Conservation (phyloP, 2,329 filamentous ascomycete species). For the Tolypocladium amazonense region DNA sequence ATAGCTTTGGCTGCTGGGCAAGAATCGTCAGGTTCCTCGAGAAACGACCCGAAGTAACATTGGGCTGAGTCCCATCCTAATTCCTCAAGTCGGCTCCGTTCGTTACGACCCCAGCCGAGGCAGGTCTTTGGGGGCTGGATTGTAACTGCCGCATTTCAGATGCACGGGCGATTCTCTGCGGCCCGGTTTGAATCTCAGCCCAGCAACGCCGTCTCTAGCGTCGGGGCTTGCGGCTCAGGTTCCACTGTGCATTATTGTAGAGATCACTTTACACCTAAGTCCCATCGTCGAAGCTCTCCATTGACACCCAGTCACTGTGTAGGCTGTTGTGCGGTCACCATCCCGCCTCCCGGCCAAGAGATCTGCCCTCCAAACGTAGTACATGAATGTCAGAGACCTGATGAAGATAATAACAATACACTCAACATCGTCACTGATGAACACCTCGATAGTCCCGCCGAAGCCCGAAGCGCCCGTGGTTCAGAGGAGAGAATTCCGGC, state of each 20-base stretch:
- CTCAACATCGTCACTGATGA: constrained; percentile 21
- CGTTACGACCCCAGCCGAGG: background rate
- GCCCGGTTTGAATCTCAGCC: background rate
- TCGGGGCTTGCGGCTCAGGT: background rate
- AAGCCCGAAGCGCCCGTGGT: constrained; percentile 37
- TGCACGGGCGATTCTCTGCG: background rate
- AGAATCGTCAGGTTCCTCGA: background rate
- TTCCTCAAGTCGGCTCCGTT: background rate
- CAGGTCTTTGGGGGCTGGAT: background rate
- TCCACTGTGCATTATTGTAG: background rate
- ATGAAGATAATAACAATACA: constrained; percentile 19
- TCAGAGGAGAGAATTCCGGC: constrained; percentile 39
- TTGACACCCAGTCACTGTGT: constrained; percentile 14
- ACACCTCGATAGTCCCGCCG: constrained; percentile 47
- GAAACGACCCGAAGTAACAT: background rate
- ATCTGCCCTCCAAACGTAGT: constrained; percentile 7
- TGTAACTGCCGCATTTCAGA: background rate
- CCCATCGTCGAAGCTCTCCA: constrained; percentile 1
- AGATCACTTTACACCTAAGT: background rate
- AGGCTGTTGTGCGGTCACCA: constrained; percentile 12
- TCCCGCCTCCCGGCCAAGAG: constrained; percentile 10
- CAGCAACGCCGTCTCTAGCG: background rate
- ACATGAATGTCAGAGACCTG: constrained; percentile 14
- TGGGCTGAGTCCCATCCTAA: background rate
- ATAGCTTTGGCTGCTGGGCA: background rate